Evolutionary conservation across 2,329 filamentous ascomycete genomes (phyloP).

Genomic region (Fusarium euwallaceae): DNA sequence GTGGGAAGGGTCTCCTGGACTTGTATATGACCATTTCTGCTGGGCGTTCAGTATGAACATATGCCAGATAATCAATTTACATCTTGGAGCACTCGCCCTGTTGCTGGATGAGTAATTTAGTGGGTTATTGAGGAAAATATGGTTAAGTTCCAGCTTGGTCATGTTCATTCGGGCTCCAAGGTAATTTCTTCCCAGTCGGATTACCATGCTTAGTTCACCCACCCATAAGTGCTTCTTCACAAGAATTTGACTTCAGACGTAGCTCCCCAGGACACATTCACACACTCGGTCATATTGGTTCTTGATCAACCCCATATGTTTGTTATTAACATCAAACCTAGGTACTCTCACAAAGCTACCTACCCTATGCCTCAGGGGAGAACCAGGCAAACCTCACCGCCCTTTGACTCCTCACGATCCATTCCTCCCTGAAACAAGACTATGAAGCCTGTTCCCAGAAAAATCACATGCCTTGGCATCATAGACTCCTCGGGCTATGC

Average conservation of each 20-base stretch:
- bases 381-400: constrained; percentile 27
- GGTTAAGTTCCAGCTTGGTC: not conserved
- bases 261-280: not conserved
- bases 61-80: not conserved
- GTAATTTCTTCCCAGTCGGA: not conserved
- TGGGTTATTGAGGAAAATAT: not conserved
- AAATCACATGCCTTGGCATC: not conserved
- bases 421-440: constrained; percentile 23
- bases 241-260: not conserved
- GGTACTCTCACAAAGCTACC: not conserved
- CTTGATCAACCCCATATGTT: not conserved
- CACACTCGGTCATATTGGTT: not conserved
- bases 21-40: not conserved
- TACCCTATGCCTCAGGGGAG: constrained; percentile 18
- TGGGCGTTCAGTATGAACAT: too few relatives aligned
- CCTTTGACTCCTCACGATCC: not conserved
- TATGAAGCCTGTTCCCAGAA: constrained; percentile 16
- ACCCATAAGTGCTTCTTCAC: not conserved
- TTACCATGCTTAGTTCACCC: not conserved
- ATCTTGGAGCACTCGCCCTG: not conserved
- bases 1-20: not conserved
- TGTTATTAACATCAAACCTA: not conserved
- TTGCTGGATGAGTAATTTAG: not conserved
- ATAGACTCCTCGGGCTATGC: not conserved
- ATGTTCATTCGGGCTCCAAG: too few relatives aligned